Evolutionary conservation across 148 eudicot genomes (phyloP).

Genomic region (Suaeda aralocaspica): DNA sequence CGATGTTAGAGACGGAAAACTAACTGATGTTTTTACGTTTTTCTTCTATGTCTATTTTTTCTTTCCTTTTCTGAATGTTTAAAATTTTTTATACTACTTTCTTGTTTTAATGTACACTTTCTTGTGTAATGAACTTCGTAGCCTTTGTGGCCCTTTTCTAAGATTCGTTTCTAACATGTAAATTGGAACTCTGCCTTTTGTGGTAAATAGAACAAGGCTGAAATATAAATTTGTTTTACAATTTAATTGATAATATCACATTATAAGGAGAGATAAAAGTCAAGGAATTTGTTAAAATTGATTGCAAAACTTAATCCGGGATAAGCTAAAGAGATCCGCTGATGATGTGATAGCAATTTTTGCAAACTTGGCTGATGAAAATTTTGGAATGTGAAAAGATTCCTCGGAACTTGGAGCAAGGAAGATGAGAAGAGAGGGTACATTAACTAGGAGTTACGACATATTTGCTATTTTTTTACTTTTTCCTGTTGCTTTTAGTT

Average conservation of each 20-base stretch:
- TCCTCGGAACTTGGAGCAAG: too few species aligned
- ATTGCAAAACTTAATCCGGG: background rate
- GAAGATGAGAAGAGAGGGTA: background rate
- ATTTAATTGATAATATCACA: background rate
- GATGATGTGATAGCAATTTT: background rate
- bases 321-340: background rate
- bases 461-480: background rate
- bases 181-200: background rate
- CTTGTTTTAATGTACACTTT: too few species aligned
- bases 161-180: background rate
- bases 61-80: too few species aligned
- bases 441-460: background rate
- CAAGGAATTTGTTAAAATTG: background rate
- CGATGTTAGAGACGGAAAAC: too few species aligned
- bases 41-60: too few species aligned
- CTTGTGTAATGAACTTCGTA: too few species aligned
- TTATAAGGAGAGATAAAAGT: background rate
- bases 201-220: conserved; percentile 1
- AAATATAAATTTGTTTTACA: background rate
- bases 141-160: background rate
- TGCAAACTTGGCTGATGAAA: background rate
- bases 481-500: background rate
- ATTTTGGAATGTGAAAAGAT: background rate
- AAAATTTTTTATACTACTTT: too few species aligned
- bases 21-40: too few species aligned